Conservation (phyloP, 768 basidiomycete species). For the Lentinula raphanica region DNA sequence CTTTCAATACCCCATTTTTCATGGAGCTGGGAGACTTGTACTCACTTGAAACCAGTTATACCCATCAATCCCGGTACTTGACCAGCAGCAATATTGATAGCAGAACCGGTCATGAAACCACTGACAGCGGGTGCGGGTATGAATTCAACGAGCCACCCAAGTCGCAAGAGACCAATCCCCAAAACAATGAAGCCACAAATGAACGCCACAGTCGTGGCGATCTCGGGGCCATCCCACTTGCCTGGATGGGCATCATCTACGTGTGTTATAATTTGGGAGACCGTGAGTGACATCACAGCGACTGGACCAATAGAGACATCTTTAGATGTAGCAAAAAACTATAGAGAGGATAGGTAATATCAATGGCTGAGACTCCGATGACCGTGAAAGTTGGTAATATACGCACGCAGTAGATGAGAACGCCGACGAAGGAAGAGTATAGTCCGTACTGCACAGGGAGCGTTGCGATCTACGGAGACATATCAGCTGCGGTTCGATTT, state of each 20-base stretch:
- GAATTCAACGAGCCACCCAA: slow-evolving; percentile 95
- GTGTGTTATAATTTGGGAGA: slow-evolving; percentile 70
- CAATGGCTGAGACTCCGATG: neutral
- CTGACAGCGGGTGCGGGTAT: slow-evolving; percentile 83
- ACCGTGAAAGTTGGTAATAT: neutral
- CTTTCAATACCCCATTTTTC: slow-evolving; percentile 7
- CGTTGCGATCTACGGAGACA: slow-evolving; percentile 60
- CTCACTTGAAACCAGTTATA: slow-evolving; percentile 77
- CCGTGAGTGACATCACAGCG: slow-evolving; percentile 94
- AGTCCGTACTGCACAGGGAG: slow-evolving; percentile 86
- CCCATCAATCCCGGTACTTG: slow-evolving; percentile 92
- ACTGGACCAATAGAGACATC: slow-evolving; percentile 99
- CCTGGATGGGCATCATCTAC: slow-evolving; percentile 51
- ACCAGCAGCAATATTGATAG: slow-evolving; percentile 82
- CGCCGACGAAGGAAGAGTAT: slow-evolving; percentile 90
- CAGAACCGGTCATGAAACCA: slow-evolving; percentile 97
- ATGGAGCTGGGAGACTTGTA: slow-evolving; percentile 6
- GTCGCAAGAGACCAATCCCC: slow-evolving; percentile 78
- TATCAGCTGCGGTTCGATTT: neutral
- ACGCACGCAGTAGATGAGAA: slow-evolving; percentile 75
- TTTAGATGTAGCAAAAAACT: slow-evolving; percentile 96
- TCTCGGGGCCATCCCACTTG: slow-evolving; percentile 63
- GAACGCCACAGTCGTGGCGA: slow-evolving; percentile 82
- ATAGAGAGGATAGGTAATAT: neutral
- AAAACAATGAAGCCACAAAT: slow-evolving; percentile 90